phyloP scores from a whole-genome alignment of 2,329 filamentous ascomycete species.

The Sporothrix variecibatus region DNA sequence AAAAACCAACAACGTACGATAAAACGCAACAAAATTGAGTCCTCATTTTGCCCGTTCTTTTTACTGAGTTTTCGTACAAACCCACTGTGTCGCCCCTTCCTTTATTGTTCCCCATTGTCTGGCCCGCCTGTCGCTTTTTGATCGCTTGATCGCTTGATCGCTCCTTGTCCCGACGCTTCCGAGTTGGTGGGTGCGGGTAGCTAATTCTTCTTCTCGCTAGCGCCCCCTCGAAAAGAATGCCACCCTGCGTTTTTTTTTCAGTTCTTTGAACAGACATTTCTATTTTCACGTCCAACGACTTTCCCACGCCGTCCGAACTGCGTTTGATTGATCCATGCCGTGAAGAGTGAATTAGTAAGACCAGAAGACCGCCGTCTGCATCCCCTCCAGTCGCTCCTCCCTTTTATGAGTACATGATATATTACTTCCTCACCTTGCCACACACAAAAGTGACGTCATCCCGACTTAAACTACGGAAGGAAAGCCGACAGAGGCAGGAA shows the following conservation, averaged over 20 bases:
- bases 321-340: neutral
- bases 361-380: neutral
- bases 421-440: neutral
- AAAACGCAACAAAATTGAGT: neutral
- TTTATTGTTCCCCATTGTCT: neutral
- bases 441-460: neutral
- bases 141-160: constrained; percentile 18
- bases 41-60: neutral
- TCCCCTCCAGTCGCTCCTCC: neutral
- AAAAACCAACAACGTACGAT: neutral
- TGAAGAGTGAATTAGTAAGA: neutral
- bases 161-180: constrained; percentile 24
- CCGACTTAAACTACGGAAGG: neutral
- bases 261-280: neutral
- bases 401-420: neutral
- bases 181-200: constrained; percentile 16
- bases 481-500: neutral
- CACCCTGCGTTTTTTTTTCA: neutral
- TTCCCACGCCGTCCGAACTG: neutral
- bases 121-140: neutral
- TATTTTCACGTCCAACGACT: neutral
- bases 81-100: neutral
- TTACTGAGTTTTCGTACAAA: neutral
- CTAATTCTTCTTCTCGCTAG: constrained; percentile 2
- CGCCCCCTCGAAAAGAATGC: constrained; percentile 5